These are phyloP conservation scores for Vaccinium macrocarpon DNA, from an alignment of 148 eudicot genomes.

Conservation along the genomic window DNA sequence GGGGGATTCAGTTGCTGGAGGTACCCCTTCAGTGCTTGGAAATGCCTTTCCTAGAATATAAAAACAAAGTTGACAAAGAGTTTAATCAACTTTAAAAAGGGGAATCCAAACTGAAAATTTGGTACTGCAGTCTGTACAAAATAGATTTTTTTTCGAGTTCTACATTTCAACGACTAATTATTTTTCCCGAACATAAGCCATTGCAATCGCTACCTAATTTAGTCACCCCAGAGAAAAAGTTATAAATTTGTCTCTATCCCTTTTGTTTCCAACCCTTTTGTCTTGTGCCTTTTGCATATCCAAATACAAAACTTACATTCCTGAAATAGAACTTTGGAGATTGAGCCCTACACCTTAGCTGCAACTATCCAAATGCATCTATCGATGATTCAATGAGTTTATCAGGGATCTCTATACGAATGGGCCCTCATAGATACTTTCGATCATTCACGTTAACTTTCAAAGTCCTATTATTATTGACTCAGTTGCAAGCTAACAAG, in stretches of 20 bases:
- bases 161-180: not conserved
- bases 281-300: not conserved
- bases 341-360: not conserved
- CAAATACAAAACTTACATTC: not conserved
- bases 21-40: conserved; percentile 44
- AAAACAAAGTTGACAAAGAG: conserved; percentile 4
- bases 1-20: conserved; percentile 50
- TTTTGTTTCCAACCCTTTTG: not conserved
- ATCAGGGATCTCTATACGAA: not conserved
- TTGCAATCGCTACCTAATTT: not conserved
- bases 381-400: not conserved
- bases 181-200: not conserved
- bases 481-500: not conserved
- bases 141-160: not conserved
- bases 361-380: not conserved
- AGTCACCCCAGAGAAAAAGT: not conserved
- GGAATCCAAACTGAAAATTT: not conserved
- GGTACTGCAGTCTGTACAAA: not conserved
- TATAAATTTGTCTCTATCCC: not conserved
- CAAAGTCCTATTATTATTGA: not conserved
- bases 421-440: not conserved
- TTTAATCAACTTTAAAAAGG: not conserved
- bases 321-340: not conserved
- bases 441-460: not conserved
- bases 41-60: conserved; percentile 42